phyloP scores from a whole-genome alignment of 495 filamentous ascomycete species.

The Aspergillus panamensis region DNA sequence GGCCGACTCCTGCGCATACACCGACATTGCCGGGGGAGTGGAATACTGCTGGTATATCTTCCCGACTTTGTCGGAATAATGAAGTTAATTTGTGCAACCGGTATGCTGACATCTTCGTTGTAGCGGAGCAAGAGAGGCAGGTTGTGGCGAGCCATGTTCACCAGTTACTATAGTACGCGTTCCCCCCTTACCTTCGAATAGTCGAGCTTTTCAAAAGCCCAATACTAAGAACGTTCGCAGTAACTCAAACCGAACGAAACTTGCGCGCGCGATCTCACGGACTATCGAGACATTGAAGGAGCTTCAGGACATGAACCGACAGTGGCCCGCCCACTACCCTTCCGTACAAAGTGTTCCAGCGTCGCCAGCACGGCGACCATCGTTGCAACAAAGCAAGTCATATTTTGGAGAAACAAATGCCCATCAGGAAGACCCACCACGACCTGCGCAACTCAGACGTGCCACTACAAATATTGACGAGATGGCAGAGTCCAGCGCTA shows the following conservation, averaged over 20 bases:
- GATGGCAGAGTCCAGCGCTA: conserved; percentile 66
- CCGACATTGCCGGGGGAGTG: conserved; percentile 48
- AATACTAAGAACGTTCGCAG: conserved; percentile 47
- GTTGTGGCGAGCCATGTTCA: conserved; percentile 66
- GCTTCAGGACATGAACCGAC: conserved; percentile 81
- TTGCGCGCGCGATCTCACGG: conserved; percentile 78
- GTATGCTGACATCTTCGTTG: conserved; percentile 8
- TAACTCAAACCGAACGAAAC: conserved; percentile 83
- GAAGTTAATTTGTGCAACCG: neutral
- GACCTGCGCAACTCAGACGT: conserved; percentile 56
- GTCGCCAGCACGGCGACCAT: conserved; percentile 39
- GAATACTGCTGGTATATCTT: conserved; percentile 40
- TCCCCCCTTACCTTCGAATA: neutral
- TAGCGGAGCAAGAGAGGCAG: conserved; percentile 58
- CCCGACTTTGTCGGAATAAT: neutral
- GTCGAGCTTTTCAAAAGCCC: neutral
- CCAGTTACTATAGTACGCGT: conserved; percentile 62
- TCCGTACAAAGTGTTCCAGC: conserved; percentile 65
- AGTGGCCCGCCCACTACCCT: conserved; percentile 94
- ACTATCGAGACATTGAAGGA: conserved; percentile 76
- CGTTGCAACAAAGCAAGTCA: conserved; percentile 54
- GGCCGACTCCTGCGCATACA: conserved; percentile 58
- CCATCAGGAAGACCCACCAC: conserved; percentile 36
- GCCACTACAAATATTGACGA: conserved; percentile 66
- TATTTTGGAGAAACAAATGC: conserved; percentile 31